Percentiles rank a stretch among this genome's conserved stretches.
phyloP scores from a whole-genome alignment of 148 eudicot genomes.

The Gaultheria prostrata region DNA sequence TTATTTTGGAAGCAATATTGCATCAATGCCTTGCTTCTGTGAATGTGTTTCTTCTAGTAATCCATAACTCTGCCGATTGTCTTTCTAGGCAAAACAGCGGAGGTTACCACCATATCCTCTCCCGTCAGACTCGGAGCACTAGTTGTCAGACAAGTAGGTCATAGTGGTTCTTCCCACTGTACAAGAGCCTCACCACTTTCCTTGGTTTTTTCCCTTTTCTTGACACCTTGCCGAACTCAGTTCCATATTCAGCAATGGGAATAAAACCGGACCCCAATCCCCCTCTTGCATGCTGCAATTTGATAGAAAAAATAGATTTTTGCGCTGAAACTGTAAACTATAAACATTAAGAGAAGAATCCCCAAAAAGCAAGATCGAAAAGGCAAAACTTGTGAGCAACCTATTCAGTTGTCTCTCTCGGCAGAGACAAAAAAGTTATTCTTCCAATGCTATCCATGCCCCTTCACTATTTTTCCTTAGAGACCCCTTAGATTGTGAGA shows the following conservation, averaged over 20 bases:
- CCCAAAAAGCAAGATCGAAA: not conserved
- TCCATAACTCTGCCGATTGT: not conserved
- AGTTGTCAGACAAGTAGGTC: conserved; percentile 61
- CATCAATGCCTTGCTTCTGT: conserved; percentile 5
- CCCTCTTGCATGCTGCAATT: conserved; percentile 52
- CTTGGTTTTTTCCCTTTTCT: conserved; percentile 48
- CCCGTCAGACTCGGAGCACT: not conserved
- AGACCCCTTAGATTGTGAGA: too few species aligned
- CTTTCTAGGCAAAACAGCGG: not conserved
- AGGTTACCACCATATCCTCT: not conserved
- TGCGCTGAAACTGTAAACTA: not conserved
- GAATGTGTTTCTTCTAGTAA: not conserved
- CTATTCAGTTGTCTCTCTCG: not conserved
- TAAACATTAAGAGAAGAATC: not conserved
- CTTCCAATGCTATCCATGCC: not conserved
- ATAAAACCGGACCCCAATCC: conserved; percentile 60
- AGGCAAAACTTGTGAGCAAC: too few species aligned
- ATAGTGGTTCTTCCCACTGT: conserved; percentile 80
- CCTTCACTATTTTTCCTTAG: not conserved
- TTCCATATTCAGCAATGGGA: conserved; percentile 79
- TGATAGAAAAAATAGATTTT: not conserved
- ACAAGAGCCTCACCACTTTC: conserved; percentile 64
- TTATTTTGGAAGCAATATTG: too few species aligned
- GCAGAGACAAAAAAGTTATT: not conserved
- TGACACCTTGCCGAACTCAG: conserved; percentile 50